These are phyloP conservation scores for Penicillium sp. DNA, from an alignment of 2,329 filamentous ascomycete species.

Conservation along the genomic window DNA sequence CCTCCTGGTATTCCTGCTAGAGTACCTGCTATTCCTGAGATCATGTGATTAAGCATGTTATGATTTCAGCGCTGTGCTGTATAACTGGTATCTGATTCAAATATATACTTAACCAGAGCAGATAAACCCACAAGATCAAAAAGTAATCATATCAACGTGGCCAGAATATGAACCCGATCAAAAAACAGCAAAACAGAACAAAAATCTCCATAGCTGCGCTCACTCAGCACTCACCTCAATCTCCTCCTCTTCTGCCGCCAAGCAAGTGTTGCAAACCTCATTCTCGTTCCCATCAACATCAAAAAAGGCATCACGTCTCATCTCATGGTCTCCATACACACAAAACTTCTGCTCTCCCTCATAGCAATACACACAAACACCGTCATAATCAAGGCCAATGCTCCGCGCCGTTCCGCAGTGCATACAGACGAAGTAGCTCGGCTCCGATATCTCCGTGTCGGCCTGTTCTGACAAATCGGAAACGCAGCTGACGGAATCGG, in stretches of 20 bases:
- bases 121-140: no score
- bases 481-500: no score
- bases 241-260: neutral
- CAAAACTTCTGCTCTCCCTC: slow-evolving; percentile 6
- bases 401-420: neutral
- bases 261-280: neutral
- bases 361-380: slow-evolving; percentile 11
- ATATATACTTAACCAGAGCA: no score
- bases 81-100: no score
- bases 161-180: no score
- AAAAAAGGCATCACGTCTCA: neutral
- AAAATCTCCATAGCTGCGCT: no score
- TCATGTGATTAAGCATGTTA: no score
- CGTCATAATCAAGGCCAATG: neutral
- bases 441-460: neutral
- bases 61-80: no score
- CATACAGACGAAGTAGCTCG: neutral
- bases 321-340: neutral
- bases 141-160: no score
- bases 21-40: no score
- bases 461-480: neutral
- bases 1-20: neutral
- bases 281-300: neutral
- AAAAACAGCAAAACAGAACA: no score
- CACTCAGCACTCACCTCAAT: no score